Conservation (phyloP, 2,329 filamentous ascomycete species). For the Penicillium occitanis region DNA sequence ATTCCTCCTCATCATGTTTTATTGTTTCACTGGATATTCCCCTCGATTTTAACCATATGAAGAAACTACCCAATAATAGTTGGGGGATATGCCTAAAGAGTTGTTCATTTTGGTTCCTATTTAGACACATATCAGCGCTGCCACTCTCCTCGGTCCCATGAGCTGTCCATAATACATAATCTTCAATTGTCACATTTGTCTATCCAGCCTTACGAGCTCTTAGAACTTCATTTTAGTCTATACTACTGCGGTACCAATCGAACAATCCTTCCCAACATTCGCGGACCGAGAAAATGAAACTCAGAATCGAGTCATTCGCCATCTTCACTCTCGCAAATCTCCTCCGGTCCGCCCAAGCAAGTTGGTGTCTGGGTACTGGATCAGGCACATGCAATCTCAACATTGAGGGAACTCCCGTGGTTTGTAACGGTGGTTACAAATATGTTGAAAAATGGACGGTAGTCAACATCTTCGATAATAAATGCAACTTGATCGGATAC, state of each 20-base stretch:
- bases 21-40: neutral
- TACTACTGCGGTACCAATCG: neutral
- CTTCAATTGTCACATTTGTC: neutral
- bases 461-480: slow-evolving; percentile 12
- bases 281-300: neutral
- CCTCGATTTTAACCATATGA: neutral
- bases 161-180: neutral
- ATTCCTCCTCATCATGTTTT: neutral
- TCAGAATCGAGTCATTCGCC: neutral
- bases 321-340: neutral
- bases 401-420: neutral
- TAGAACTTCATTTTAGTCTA: neutral
- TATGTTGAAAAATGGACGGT: slow-evolving; percentile 1
- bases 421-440: neutral
- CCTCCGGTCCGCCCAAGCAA: neutral
- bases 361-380: slow-evolving; percentile 5
- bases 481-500: slow-evolving; percentile 14
- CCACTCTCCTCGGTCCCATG: neutral
- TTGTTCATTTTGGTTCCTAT: neutral
- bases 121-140: neutral
- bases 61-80: neutral
- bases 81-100: neutral
- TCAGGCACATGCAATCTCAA: slow-evolving; percentile 13
- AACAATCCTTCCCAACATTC: neutral
- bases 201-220: neutral